phyloP scores from a whole-genome alignment of 2,329 filamentous ascomycete genomes.

The Botrytis fragariae region DNA sequence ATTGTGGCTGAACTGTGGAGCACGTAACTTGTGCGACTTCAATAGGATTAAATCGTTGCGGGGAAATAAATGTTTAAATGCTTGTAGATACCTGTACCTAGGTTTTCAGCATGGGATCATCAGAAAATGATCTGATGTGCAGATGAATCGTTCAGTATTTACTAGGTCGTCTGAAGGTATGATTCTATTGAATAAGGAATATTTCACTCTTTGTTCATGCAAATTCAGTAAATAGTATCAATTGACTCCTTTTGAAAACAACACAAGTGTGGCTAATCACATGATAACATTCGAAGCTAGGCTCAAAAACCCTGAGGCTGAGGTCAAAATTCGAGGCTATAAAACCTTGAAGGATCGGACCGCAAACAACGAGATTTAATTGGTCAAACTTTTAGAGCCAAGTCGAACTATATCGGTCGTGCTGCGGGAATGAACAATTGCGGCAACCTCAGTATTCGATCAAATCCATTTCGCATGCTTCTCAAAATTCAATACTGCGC shows the following conservation, averaged over 20 bases:
- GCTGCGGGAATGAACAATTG: neutral
- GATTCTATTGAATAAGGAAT: neutral
- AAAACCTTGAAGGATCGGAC: neutral
- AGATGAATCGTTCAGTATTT: neutral
- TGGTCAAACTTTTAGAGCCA: neutral
- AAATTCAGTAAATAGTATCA: neutral
- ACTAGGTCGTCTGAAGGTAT: neutral
- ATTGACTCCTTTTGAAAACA: neutral
- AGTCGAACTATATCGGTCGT: neutral
- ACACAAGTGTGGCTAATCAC: neutral
- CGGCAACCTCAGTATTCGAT: neutral
- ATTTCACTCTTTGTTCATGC: neutral
- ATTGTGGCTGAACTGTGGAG: neutral
- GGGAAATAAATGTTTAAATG: neutral
- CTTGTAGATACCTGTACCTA: neutral
- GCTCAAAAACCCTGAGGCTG: neutral
- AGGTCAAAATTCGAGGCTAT: neutral
- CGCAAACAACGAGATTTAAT: neutral
- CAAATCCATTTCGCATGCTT: neutral
- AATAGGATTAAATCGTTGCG: neutral
- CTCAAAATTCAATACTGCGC: neutral
- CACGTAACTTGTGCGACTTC: neutral
- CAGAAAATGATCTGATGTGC: neutral
- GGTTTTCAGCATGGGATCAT: neutral
- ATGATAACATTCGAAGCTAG: neutral